phyloP scores from a whole-genome alignment of 768 basidiomycete genomes.

The Naganishia kalamii region DNA sequence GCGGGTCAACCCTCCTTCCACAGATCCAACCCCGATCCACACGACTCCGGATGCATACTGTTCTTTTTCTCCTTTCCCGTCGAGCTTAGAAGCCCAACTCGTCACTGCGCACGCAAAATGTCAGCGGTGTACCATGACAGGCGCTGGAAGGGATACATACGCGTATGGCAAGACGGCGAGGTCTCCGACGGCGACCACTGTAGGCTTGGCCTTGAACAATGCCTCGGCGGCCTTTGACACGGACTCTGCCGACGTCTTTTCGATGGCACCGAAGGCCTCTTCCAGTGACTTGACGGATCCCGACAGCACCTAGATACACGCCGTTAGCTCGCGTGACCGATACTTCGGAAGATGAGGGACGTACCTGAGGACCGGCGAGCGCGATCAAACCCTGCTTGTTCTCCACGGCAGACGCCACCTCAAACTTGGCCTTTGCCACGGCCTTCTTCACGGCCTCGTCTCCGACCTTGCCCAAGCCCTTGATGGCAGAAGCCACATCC shows the following conservation, averaged over 20 bases:
- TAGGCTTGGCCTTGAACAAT: conserved; percentile 70
- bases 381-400: conserved; percentile 60
- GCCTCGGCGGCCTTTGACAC: conserved; percentile 65
- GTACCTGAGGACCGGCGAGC: conserved; percentile 51
- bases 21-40: background rate
- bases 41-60: background rate
- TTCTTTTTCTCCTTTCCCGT: conserved; percentile 12
- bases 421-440: conserved; percentile 80
- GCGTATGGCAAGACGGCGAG: conserved; percentile 67
- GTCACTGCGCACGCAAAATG: conserved; percentile 28
- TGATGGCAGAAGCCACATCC: conserved; percentile 60
- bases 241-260: conserved; percentile 60
- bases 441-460: conserved; percentile 72
- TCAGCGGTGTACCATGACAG: background rate
- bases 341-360: background rate
- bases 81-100: conserved; percentile 37
- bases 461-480: conserved; percentile 54
- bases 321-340: background rate
- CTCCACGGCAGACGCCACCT: conserved; percentile 65
- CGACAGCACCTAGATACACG: conserved; percentile 31
- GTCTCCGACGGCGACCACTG: conserved; percentile 80
- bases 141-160: background rate
- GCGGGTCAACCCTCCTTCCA: background rate
- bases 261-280: conserved; percentile 61
- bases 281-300: conserved; percentile 58